These are phyloP conservation scores for Scalesia atractyloides DNA, from an alignment of 129 eudicot species.

Conservation along the genomic window DNA sequence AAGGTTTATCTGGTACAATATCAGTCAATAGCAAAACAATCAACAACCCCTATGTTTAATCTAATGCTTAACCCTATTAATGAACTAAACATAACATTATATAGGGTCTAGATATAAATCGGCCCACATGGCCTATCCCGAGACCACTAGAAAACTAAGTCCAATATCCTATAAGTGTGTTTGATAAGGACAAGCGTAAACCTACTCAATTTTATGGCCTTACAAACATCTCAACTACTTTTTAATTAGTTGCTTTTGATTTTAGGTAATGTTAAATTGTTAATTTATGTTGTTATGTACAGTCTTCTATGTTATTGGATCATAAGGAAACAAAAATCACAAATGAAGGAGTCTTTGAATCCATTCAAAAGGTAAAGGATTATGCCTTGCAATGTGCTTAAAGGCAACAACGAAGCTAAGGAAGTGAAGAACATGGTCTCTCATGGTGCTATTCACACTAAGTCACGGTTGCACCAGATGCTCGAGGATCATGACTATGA, in stretches of 20 bases:
- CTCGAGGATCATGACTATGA: slow-evolving; percentile 83
- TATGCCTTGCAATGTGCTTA: slow-evolving; percentile 68
- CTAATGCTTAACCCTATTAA: no score
- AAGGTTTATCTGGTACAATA: no score
- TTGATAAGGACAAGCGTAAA: no score
- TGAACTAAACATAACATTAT: no score
- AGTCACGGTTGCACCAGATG: slow-evolving; percentile 94
- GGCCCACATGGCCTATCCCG: no score
- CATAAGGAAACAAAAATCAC: slow-evolving; percentile 86
- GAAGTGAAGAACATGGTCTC: slow-evolving; percentile 76
- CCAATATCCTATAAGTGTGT: no score
- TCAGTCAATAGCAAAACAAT: no score
- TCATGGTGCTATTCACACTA: slow-evolving; percentile 62
- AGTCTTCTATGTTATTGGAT: slow-evolving; percentile 94
- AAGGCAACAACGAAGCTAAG: slow-evolving; percentile 65
- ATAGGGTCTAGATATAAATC: no score
- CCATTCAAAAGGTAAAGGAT: slow-evolving; percentile 76
- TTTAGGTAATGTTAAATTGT: neutral
- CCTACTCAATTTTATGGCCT: no score
- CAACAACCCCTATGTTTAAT: no score
- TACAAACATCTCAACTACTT: no score
- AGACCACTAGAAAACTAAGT: no score
- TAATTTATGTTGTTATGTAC: slow-evolving; percentile 18
- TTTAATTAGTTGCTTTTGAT: neutral
- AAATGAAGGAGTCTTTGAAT: slow-evolving; percentile 72